These are phyloP conservation scores for Ophiostoma angusticollis DNA, from an alignment of 2,329 filamentous ascomycete genomes.

Conservation along the genomic window DNA sequence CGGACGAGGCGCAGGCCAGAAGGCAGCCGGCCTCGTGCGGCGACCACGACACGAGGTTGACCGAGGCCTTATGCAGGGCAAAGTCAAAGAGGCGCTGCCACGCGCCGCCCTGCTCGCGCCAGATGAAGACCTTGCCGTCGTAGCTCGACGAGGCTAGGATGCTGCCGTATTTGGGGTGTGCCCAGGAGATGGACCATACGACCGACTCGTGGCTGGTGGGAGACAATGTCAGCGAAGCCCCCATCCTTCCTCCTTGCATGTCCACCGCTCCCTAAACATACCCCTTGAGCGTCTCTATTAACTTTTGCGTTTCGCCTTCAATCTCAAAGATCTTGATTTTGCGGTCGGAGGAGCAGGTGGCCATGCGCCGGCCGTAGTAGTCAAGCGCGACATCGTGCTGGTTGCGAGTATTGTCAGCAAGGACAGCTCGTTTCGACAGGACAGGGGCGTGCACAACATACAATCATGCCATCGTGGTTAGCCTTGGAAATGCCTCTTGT, in stretches of 20 bases:
- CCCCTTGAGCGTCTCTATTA: slow-evolving; percentile 92
- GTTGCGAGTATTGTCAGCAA: too few relatives aligned
- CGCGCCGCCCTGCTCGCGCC: slow-evolving; percentile 69
- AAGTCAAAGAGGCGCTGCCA: slow-evolving; percentile 91
- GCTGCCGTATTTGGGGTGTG: slow-evolving; percentile 95
- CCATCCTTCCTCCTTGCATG: too few relatives aligned
- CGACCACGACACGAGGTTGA: slow-evolving; percentile 97
- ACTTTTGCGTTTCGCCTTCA: slow-evolving; percentile 77
- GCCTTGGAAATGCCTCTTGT: slow-evolving; percentile 61
- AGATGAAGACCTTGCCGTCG: slow-evolving; percentile 97
- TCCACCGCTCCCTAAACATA: too few relatives aligned
- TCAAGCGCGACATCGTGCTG: slow-evolving; percentile 97
- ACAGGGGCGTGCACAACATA: slow-evolving; percentile 40
- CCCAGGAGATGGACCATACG: slow-evolving; percentile 97
- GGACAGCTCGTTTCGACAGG: too few relatives aligned
- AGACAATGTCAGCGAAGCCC: neutral
- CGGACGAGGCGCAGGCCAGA: slow-evolving; percentile 84
- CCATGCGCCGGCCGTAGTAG: slow-evolving; percentile 92
- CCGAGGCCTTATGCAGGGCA: slow-evolving; percentile 83
- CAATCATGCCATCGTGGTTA: slow-evolving; percentile 99
- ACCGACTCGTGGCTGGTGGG: slow-evolving; percentile 74
- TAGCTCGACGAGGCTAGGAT: slow-evolving; percentile 93
- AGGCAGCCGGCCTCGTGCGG: slow-evolving; percentile 92
- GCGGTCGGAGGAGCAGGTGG: slow-evolving; percentile 94
- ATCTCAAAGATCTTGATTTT: slow-evolving; percentile 99